These are phyloP conservation scores for Carex sylvatica DNA, from an alignment of 202 grass and related monocot genomes.

Conservation along the genomic window DNA sequence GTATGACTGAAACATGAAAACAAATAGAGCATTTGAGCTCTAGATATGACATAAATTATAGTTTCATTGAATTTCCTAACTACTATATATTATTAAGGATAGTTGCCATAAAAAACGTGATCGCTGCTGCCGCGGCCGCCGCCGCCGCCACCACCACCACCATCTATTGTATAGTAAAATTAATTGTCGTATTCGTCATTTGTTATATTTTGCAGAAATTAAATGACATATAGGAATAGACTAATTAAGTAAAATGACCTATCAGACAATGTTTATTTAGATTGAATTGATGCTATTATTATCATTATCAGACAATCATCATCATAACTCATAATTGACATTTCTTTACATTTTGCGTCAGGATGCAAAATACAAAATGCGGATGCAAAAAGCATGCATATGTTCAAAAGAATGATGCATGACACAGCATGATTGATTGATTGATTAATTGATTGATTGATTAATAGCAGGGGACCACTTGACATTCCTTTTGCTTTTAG, in stretches of 20 bases:
- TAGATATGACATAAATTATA: background rate
- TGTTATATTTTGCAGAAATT: background rate
- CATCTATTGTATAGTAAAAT: background rate
- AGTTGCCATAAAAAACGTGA: background rate
- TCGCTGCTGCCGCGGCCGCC: too few relatives aligned
- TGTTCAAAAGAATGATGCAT: background rate
- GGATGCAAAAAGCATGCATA: background rate
- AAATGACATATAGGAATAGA: background rate
- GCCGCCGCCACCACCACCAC: background rate
- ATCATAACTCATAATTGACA: background rate
- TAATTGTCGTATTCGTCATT: background rate
- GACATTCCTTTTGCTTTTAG: slow-evolving; percentile 9
- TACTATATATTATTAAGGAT: too few relatives aligned
- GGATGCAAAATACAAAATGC: background rate
- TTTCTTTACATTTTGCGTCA: background rate
- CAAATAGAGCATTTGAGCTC: too few relatives aligned
- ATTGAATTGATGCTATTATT: background rate
- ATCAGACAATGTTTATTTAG: too few relatives aligned
- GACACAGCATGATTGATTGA: background rate
- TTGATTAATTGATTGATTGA: background rate
- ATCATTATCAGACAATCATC: background rate
- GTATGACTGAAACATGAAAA: too few relatives aligned
- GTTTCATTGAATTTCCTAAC: too few relatives aligned
- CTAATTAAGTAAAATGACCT: background rate
- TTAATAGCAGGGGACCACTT: background rate